A percentile compares a stretch with the other conserved stretches of the same genome.
These are phyloP conservation scores for Debaryomycetaceae sp. DNA, from an alignment of 1,139 yeast genomes.

Conservation along the genomic window DNA sequence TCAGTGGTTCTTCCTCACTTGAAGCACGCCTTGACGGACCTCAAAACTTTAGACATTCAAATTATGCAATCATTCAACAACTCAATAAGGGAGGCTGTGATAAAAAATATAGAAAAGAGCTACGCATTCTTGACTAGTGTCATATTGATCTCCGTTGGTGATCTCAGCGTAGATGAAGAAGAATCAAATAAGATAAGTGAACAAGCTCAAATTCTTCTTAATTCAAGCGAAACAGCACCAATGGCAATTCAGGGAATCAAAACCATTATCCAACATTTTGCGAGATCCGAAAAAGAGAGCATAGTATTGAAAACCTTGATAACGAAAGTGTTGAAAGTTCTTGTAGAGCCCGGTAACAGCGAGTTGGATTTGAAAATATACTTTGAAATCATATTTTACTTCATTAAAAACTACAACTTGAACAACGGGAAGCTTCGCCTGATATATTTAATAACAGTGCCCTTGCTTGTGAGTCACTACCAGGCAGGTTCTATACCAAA, in stretches of 20 bases:
- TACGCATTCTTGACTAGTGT: constrained; percentile 56
- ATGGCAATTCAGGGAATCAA: constrained; percentile 59
- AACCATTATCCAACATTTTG: constrained; percentile 47
- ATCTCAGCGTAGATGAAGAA: constrained; percentile 33
- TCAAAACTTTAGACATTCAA: constrained; percentile 24
- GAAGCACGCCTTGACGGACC: constrained; percentile 43
- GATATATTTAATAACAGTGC: constrained; percentile 45
- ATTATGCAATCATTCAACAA: constrained; percentile 37
- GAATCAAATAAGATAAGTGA: constrained; percentile 27
- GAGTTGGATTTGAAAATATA: constrained; percentile 37
- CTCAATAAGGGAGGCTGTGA: constrained; percentile 26
- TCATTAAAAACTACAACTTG: constrained; percentile 32
- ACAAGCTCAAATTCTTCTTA: constrained; percentile 34
- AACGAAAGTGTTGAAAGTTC: constrained; percentile 18
- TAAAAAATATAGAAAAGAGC: constrained; percentile 22
- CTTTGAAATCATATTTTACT: constrained; percentile 53
- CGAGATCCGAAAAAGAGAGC: constrained; percentile 19
- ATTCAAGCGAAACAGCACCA: constrained; percentile 27
- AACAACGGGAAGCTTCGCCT: constrained; percentile 25
- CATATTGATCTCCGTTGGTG: constrained; percentile 57
- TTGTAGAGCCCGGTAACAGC: constrained; percentile 14
- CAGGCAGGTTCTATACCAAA: constrained; percentile 21
- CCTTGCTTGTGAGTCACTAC: constrained; percentile 45
- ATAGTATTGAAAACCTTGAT: constrained; percentile 34
- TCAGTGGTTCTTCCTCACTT: constrained; percentile 56